These are phyloP conservation scores for Fusarium sp. DNA, from an alignment of 2,329 filamentous ascomycete genomes.

Conservation along the genomic window DNA sequence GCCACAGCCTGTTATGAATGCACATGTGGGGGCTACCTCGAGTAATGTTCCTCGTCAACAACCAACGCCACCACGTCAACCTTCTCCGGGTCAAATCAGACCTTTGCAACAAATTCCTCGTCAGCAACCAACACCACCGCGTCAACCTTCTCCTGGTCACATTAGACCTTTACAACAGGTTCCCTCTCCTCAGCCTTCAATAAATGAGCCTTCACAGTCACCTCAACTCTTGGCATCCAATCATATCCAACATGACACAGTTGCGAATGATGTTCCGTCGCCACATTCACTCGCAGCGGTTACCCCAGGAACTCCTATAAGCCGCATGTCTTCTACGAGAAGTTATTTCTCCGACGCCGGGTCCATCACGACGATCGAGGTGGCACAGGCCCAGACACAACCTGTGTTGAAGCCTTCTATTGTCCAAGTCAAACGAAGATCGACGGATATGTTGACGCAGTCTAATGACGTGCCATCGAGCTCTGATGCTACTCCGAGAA, in stretches of 20 bases:
- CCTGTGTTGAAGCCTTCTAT: conserved; percentile 43
- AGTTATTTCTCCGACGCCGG: conserved; percentile 41
- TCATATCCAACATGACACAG: not conserved
- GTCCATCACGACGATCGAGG: conserved; percentile 43
- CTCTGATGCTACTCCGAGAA: conserved; percentile 15
- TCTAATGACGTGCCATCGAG: conserved; percentile 27
- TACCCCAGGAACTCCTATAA: conserved; percentile 34
- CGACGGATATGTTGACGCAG: conserved; percentile 35
- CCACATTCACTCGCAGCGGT: conserved; percentile 22
- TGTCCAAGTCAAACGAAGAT: conserved; percentile 40
- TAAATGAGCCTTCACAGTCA: not conserved
- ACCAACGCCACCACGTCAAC: not conserved
- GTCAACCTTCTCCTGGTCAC: not conserved
- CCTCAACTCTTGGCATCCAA: not conserved
- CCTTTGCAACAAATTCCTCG: not conserved
- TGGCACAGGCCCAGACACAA: conserved; percentile 42
- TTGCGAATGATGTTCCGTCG: not conserved
- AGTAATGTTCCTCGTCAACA: not conserved
- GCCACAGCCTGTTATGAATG: not conserved
- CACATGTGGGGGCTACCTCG: not conserved
- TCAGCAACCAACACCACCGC: not conserved
- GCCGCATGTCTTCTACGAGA: conserved; percentile 27
- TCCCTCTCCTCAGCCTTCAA: not conserved
- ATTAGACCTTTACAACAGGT: not conserved
- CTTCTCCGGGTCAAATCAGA: not conserved